Conservation (phyloP, 1,284 basidiomycete genomes). For the Ustilago trichophora region DNA sequence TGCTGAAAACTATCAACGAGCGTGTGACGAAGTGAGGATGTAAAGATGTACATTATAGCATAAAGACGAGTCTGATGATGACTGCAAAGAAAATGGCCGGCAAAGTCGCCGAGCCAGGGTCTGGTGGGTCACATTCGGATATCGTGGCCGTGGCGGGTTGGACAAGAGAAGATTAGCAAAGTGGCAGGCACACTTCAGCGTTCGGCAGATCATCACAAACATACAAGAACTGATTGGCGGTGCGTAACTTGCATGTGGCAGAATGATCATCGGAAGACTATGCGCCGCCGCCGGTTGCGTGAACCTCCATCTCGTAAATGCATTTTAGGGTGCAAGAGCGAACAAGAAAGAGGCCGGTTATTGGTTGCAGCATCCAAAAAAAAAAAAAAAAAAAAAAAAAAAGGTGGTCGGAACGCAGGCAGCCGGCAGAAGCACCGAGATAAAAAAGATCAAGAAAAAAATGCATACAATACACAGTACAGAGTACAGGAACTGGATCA, state of each 20-base stretch:
- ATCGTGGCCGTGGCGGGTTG: slow-evolving; percentile 8
- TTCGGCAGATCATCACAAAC: too few relatives aligned
- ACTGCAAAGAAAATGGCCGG: not conserved
- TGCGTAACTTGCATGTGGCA: too few relatives aligned
- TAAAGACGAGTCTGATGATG: too few relatives aligned
- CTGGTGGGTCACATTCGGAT: slow-evolving; percentile 5
- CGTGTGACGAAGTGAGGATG: too few relatives aligned
- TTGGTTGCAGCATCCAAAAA: too few relatives aligned
- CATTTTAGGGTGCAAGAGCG: not conserved
- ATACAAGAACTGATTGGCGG: too few relatives aligned
- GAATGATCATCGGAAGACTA: slow-evolving; percentile 6
- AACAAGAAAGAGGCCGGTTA: not conserved
- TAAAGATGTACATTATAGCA: too few relatives aligned
- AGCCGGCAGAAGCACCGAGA: slow-evolving; percentile 29
- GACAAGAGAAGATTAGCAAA: too few relatives aligned
- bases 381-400: too few relatives aligned
- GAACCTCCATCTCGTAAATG: not conserved
- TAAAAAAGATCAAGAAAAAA: slow-evolving; percentile 2
- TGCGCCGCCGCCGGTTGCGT: slow-evolving; percentile 13
- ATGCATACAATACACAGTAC: not conserved
- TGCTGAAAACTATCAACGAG: too few relatives aligned
- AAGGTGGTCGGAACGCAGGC: slow-evolving; percentile 17
- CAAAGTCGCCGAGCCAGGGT: slow-evolving; percentile 11
- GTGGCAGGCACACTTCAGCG: too few relatives aligned
- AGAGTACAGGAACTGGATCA: too few relatives aligned